Percentiles rank a stretch among this genome's conserved stretches.
phyloP scores from a whole-genome alignment of 352 stramenopile genomes.

The Phytophthora multivora region DNA sequence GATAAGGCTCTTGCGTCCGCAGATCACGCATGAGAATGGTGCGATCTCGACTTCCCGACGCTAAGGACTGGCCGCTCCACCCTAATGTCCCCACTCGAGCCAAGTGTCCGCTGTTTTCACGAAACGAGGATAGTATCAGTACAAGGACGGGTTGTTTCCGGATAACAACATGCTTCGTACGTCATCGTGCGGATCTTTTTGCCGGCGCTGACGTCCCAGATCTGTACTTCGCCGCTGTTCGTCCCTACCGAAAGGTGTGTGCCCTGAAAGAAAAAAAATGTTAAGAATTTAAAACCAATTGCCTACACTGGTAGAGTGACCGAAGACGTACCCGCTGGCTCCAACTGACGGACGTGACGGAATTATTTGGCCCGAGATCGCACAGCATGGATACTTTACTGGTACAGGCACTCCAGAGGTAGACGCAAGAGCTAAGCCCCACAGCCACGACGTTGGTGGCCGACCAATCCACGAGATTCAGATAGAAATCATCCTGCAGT shows the following conservation, averaged over 20 bases:
- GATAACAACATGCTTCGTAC: conserved; percentile 35
- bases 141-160: background rate
- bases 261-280: conserved; percentile 49
- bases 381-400: conserved; percentile 95
- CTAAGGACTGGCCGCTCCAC: conserved; percentile 90
- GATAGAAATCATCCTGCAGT: conserved; percentile 98
- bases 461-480: conserved; percentile 98
- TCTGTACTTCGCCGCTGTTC: conserved; percentile 93
- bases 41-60: conserved; percentile 94
- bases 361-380: conserved; percentile 75
- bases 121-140: conserved; percentile 14
- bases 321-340: conserved; percentile 72
- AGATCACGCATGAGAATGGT: conserved; percentile 94
- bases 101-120: conserved; percentile 77
- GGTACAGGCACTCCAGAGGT: conserved; percentile 94
- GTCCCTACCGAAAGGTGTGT: conserved; percentile 94
- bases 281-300: background rate
- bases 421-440: conserved; percentile 93
- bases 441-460: conserved; percentile 95
- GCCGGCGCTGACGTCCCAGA: conserved; percentile 93
- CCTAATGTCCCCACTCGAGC: conserved; percentile 93
- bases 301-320: background rate
- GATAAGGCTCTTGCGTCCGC: conserved; percentile 61
- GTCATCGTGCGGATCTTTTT: conserved; percentile 92
- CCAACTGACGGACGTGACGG: conserved; percentile 95